Evolutionary conservation across 768 basidiomycete species (phyloP).

Genomic region (Calocera cornea): DNA sequence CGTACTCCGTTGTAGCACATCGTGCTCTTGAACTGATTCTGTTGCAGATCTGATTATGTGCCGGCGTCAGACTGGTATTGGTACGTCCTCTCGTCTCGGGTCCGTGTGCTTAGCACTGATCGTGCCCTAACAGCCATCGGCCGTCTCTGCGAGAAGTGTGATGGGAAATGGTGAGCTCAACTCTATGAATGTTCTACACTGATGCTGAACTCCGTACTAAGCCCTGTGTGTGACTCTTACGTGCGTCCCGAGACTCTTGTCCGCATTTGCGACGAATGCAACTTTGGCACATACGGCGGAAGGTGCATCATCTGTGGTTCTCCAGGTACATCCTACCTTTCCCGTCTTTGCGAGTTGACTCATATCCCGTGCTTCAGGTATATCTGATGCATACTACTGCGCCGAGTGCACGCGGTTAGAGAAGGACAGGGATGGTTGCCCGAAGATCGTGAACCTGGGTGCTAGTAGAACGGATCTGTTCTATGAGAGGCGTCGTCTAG

Average conservation of each 20-base stretch:
- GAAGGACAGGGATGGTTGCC: conserved; percentile 96
- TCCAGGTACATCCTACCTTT: conserved; percentile 46
- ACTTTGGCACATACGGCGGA: conserved; percentile 95
- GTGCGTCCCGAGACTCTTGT: conserved; percentile 97
- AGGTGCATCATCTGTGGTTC: conserved; percentile 96
- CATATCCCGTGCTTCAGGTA: conserved; percentile 43
- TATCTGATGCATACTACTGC: conserved; percentile 98
- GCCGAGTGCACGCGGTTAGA: conserved; percentile 94
- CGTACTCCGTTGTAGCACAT: conserved; percentile 10
- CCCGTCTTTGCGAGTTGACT: not conserved
- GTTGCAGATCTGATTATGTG: conserved; percentile 90
- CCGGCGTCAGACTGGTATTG: conserved; percentile 92
- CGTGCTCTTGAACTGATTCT: not conserved
- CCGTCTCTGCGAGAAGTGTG: conserved; percentile 95
- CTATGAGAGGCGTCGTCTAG: conserved; percentile 77
- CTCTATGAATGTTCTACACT: not conserved
- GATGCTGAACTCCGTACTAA: conserved; percentile 22
- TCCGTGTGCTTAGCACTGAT: conserved; percentile 7
- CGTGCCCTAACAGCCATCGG: conserved; percentile 59
- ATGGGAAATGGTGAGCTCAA: conserved; percentile 86
- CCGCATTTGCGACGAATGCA: conserved; percentile 98
- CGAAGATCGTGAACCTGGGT: conserved; percentile 95
- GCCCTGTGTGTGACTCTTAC: conserved; percentile 98
- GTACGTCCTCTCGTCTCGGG: conserved; percentile 31
- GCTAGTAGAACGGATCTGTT: conserved; percentile 85